phyloP scores from a whole-genome alignment of 108 stramenopile species.

The Skeletonema tropicum region DNA sequence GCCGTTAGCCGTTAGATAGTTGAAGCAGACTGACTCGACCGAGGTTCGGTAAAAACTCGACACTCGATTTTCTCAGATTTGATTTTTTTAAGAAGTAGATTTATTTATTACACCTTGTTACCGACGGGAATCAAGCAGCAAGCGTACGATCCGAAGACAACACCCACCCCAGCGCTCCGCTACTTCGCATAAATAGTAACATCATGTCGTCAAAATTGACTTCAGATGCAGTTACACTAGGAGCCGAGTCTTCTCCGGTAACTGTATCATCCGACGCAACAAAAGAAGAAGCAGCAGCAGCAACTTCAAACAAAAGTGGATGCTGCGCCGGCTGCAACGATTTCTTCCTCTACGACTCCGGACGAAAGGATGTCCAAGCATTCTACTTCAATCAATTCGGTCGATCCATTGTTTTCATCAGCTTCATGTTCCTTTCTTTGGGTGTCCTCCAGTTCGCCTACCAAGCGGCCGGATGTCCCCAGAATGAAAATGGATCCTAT shows the following conservation, averaged over 20 bases:
- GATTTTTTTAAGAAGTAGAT: too few relatives aligned
- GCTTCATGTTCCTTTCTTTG: slow-evolving; percentile 32
- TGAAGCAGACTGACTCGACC: too few relatives aligned
- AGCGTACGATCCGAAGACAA: background rate
- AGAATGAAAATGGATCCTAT: slow-evolving; percentile 33
- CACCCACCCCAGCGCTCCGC: background rate
- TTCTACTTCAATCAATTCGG: slow-evolving; percentile 43
- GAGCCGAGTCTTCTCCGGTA: too few relatives aligned
- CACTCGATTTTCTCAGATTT: too few relatives aligned
- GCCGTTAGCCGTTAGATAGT: too few relatives aligned
- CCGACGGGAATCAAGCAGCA: background rate
- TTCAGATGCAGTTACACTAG: background rate
- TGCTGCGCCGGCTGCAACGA: slow-evolving; percentile 19
- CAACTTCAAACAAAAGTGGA: background rate
- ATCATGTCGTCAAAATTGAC: background rate
- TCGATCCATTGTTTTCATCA: slow-evolving; percentile 28
- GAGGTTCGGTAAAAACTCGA: too few relatives aligned
- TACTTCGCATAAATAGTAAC: background rate
- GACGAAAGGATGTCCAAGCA: slow-evolving; percentile 17
- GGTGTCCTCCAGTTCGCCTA: slow-evolving; percentile 26
- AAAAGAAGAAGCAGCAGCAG: background rate
- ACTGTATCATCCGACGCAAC: too few relatives aligned
- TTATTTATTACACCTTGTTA: too few relatives aligned
- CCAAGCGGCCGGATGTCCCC: slow-evolving; percentile 26
- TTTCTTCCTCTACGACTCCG: slow-evolving; percentile 34